Evolutionary conservation across 2,329 filamentous ascomycete species (phyloP), one percentile per base, ranked within the genome.

Genomic region (Eutypa lata): DNA sequence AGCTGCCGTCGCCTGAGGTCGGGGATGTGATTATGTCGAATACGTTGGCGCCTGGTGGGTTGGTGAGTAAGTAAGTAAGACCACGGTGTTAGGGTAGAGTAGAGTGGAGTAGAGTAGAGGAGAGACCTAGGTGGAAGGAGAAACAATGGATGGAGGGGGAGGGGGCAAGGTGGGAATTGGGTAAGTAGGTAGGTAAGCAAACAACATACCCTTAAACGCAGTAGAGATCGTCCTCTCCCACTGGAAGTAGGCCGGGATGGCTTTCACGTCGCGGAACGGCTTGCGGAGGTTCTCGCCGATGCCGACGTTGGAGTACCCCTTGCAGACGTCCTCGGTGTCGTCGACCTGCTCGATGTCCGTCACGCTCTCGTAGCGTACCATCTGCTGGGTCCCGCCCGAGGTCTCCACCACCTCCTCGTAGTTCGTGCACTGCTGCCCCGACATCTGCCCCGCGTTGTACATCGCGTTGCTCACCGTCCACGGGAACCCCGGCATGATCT

Each of bases 21-120:
- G 58, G 57, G 11, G 61, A 51, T 8, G 48, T 53, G 50, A 63
- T 53, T 52, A 63, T 61, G 55, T 63, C 61, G 54, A 56, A 63
- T 18, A 63, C 7, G 50, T 61, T 61, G 52, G 50, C 53, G 24
- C 60, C 60, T 62, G 42, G n/a, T 42, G 13, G 26, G 26, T 22
- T 21, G 38, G 16, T 42, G n/a, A n/a, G n/a, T n/a, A n/a, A n/a
- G n/a, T n/a, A n/a, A n/a, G n/a, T n/a, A n/a, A n/a, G n/a, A n/a
- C n/a, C n/a, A n/a, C n/a, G n/a, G n/a, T n/a, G n/a, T n/a, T n/a
- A n/a, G n/a, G 19, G 2, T 16, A 19, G 13, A 43, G 19, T 22
- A 11, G 19, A 24, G 40, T 6, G 38, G 37, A 16, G 47, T n/a
- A n/a, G n/a, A n/a, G n/a, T n/a, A n/a, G n/a, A n/a, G n/a, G n/a